A percentile compares a stretch with the other conserved stretches of the same genome.
phyloP scores from a whole-genome alignment of 225 moss, liverwort and hornwort species.

The Pseudoscleropodium purum region DNA sequence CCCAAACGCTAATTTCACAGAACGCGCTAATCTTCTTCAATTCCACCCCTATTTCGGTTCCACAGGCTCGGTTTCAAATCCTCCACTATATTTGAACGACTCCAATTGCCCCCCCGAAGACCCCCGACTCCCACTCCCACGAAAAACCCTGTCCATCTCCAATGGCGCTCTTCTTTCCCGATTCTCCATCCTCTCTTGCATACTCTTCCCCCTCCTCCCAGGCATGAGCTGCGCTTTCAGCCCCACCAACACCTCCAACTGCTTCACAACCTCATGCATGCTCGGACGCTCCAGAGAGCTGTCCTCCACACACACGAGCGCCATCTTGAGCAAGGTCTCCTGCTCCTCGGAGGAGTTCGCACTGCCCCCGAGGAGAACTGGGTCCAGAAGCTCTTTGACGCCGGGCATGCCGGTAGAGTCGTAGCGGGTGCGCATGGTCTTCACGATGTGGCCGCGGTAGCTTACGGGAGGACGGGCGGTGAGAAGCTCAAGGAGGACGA shows the following conservation, averaged over 20 bases:
- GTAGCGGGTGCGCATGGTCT: constrained; percentile 33
- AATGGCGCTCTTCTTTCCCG: background rate
- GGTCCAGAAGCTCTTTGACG: constrained; percentile 40
- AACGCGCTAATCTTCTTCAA: too few relatives aligned
- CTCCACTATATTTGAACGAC: constrained; percentile 60
- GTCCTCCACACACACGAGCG: constrained; percentile 64
- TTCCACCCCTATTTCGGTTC: background rate
- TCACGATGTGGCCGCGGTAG: constrained; percentile 39
- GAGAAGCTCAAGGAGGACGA: constrained; percentile 66
- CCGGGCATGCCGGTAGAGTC: constrained; percentile 27
- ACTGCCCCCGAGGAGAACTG: background rate
- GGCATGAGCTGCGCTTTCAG: constrained; percentile 19
- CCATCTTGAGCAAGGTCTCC: constrained; percentile 35
- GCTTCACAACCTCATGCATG: constrained; percentile 66
- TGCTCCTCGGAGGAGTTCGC: constrained; percentile 1
- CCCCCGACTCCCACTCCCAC: background rate
- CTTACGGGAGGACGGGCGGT: constrained; percentile 41
- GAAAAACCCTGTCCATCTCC: background rate
- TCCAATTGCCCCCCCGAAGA: background rate
- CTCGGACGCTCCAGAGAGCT: constrained; percentile 36
- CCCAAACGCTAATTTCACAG: background rate
- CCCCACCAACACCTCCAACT: constrained; percentile 53
- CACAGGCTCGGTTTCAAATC: background rate
- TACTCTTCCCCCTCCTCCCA: background rate
- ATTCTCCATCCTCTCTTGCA: background rate